Evolutionary conservation across 2,329 filamentous ascomycete genomes (phyloP).

Genomic region (Diaporthe amygdali): DNA sequence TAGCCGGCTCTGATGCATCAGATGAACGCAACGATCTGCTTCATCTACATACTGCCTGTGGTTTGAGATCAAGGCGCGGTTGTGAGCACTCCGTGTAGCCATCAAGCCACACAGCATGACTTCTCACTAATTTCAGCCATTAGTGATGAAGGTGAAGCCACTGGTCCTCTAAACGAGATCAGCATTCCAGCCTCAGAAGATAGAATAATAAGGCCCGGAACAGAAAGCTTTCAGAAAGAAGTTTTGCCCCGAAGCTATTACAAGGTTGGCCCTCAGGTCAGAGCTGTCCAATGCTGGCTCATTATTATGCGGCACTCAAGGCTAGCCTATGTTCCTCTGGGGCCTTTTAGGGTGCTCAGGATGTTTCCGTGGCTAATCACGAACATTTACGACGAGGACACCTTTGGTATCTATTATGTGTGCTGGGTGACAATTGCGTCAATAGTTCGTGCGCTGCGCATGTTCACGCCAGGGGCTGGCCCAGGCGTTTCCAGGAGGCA

Average conservation of each 20-base stretch:
- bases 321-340: background rate
- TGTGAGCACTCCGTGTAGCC: background rate
- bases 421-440: background rate
- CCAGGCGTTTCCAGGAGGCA: background rate
- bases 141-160: background rate
- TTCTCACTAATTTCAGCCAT: background rate
- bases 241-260: background rate
- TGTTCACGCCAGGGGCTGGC: background rate
- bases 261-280: background rate
- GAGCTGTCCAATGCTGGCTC: no score
- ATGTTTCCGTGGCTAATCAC: background rate
- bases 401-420: no score
- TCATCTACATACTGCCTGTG: background rate
- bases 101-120: background rate
- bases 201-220: background rate
- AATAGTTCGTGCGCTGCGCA: background rate
- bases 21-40: slow-evolving; percentile 5
- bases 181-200: background rate
- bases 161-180: background rate
- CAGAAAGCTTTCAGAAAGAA: background rate
- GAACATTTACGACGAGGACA: background rate
- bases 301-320: background rate
- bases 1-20: background rate
- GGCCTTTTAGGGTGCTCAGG: background rate
- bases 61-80: background rate